A percentile compares a stretch with the other conserved stretches of the same genome.
phyloP scores from a whole-genome alignment of 2,329 filamentous ascomycete genomes.

The Fusarium lyarnte region DNA sequence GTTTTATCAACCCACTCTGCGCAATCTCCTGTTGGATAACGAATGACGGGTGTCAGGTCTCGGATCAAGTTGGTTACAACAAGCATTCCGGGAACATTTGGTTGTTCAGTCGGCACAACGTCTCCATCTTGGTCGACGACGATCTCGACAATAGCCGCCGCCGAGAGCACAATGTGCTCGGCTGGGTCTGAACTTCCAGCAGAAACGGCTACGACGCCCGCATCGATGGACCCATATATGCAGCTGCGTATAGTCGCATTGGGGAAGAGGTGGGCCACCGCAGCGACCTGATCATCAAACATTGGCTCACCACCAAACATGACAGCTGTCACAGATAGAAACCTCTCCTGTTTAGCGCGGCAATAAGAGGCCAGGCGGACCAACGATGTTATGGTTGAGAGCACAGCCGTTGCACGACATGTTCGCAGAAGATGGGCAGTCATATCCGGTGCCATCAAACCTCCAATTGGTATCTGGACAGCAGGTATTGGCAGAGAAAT shows the following conservation, averaged over 20 bases:
- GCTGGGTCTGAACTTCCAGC: neutral
- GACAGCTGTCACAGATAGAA: neutral
- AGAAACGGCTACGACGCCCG: neutral
- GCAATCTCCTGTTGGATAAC: neutral
- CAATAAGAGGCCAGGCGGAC: neutral
- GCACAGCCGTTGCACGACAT: neutral
- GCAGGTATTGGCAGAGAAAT: neutral
- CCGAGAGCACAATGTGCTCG: neutral
- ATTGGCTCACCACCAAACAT: constrained; percentile 3
- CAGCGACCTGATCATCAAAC: neutral
- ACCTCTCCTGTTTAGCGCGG: neutral
- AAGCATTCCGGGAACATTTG: neutral
- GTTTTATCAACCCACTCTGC: neutral
- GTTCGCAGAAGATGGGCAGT: neutral
- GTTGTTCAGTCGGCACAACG: neutral
- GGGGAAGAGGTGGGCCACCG: neutral
- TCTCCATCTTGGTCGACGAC: neutral
- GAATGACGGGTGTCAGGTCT: neutral
- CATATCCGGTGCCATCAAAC: neutral
- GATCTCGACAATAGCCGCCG: neutral
- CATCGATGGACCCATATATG: neutral
- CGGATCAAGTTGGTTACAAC: neutral
- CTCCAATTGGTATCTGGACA: neutral
- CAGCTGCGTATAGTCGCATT: neutral
- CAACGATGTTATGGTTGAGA: neutral